Conservation (phyloP, 352 stramenopile genomes). For the Globisporangium spiculum region DNA sequence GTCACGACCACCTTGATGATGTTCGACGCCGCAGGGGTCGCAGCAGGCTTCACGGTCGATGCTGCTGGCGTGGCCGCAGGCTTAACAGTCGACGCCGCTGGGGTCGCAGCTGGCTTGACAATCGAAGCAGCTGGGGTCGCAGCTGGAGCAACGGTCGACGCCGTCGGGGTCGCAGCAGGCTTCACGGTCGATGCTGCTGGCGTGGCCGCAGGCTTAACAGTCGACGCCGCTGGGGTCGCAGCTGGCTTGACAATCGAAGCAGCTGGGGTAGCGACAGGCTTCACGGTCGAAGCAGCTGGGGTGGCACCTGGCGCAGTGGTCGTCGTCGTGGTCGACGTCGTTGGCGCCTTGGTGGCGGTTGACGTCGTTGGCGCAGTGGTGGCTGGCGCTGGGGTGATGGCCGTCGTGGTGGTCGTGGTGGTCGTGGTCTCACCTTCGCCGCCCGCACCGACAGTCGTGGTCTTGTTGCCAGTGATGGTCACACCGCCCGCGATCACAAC, state of each 20-base stretch:
- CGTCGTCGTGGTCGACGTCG: not conserved
- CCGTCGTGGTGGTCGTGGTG: constrained; percentile 12
- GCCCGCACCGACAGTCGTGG: constrained; percentile 3
- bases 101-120: constrained; percentile 7
- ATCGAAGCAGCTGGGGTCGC: constrained; percentile 3
- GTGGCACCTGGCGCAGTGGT: constrained; percentile 3
- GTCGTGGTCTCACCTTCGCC: constrained; percentile 16
- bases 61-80: constrained; percentile 13
- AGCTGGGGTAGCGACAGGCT: constrained; percentile 5
- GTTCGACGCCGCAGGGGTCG: constrained; percentile 8
- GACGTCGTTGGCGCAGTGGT: constrained; percentile 4
- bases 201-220: constrained; percentile 9
- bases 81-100: constrained; percentile 9
- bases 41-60: constrained; percentile 4
- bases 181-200: not conserved
- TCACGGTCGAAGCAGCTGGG: not conserved
- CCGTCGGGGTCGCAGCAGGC: not conserved
- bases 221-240: not conserved
- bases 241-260: not conserved
- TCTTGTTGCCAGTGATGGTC: constrained; percentile 19
- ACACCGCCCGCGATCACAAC: constrained; percentile 10
- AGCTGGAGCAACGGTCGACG: not conserved
- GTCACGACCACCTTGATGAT: constrained; percentile 22
- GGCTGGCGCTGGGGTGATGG: constrained; percentile 12
- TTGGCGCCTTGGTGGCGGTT: constrained; percentile 3